These are phyloP conservation scores for Allomyces macrogynus DNA, from an alignment of 192 early-diverging fungal species.

Conservation along the genomic window DNA sequence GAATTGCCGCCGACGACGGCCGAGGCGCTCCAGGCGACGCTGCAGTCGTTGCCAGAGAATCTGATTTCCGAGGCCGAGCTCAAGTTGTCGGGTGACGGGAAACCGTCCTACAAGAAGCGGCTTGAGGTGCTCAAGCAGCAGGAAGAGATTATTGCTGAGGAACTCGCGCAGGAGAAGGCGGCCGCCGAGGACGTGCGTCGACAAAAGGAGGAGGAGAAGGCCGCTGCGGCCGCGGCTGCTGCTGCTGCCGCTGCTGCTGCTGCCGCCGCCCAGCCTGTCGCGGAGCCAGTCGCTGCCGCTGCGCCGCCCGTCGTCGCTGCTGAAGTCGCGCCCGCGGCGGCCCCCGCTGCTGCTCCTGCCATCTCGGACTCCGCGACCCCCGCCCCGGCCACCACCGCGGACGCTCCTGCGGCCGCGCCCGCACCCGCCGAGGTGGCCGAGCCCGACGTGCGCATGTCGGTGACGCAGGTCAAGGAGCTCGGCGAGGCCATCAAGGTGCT, in stretches of 20 bases:
- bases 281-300: conserved; percentile 13
- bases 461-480: conserved; percentile 32
- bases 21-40: conserved; percentile 80
- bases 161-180: conserved; percentile 64
- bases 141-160: conserved; percentile 90
- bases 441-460: conserved; percentile 24
- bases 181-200: not conserved
- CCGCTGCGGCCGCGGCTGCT: conserved; percentile 5
- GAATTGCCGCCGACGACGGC: conserved; percentile 25
- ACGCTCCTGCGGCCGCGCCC: not conserved
- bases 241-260: conserved; percentile 10
- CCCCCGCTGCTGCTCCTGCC: not conserved
- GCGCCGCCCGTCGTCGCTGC: conserved; percentile 8
- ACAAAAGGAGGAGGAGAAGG: conserved; percentile 6
- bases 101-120: conserved; percentile 79
- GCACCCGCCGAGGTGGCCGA: conserved; percentile 4
- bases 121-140: conserved; percentile 85
- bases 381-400: not conserved
- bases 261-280: conserved; percentile 10
- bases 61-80: conserved; percentile 71
- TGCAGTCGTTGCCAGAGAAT: conserved; percentile 77
- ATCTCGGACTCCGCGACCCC: not conserved
- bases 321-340: not conserved
- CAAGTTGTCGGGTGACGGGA: conserved; percentile 73
- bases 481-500: conserved; percentile 34